phyloP scores from a whole-genome alignment of 1,139 yeast genomes.

The Cylindricascospora bacillispora region DNA sequence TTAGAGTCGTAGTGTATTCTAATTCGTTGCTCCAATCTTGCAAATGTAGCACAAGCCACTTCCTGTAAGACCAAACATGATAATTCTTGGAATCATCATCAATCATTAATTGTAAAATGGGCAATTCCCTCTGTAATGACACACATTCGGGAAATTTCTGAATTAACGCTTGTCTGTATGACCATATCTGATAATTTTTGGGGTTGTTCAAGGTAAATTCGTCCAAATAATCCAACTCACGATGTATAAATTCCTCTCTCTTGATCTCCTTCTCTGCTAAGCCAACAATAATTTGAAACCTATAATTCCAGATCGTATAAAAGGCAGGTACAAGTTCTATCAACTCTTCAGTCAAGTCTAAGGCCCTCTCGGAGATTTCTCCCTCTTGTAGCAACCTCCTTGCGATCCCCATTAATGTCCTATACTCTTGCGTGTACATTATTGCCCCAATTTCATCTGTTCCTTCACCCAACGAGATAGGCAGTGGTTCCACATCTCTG shows the following conservation, averaged over 20 bases:
- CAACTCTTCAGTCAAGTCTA: slow-evolving; percentile 49
- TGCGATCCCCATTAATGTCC: slow-evolving; percentile 43
- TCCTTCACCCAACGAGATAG: slow-evolving; percentile 25
- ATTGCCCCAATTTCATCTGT: slow-evolving; percentile 54
- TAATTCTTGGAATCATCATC: slow-evolving; percentile 78
- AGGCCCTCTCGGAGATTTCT: slow-evolving; percentile 63
- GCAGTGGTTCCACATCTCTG: slow-evolving; percentile 8
- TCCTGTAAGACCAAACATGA: slow-evolving; percentile 90
- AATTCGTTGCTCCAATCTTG: slow-evolving; percentile 39
- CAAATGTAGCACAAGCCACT: slow-evolving; percentile 59
- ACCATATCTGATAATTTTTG: slow-evolving; percentile 95
- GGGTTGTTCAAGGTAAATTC: slow-evolving; percentile 60
- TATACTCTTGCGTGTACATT: slow-evolving; percentile 63
- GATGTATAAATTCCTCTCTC: slow-evolving; percentile 23
- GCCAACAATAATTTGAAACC: slow-evolving; percentile 41
- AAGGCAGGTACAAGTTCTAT: slow-evolving; percentile 74
- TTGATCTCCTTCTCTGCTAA: slow-evolving; percentile 26
- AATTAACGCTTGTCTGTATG: slow-evolving; percentile 59
- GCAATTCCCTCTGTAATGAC: slow-evolving; percentile 43
- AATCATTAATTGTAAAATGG: slow-evolving; percentile 53
- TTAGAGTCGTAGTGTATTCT: slow-evolving; percentile 36
- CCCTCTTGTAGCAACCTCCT: slow-evolving; percentile 46
- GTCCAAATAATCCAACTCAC: slow-evolving; percentile 70
- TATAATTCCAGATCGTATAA: slow-evolving; percentile 80
- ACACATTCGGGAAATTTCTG: slow-evolving; percentile 29